phyloP scores from a whole-genome alignment of 169 alveolate genomes.

The Ichthyophthirius multifiliis region DNA sequence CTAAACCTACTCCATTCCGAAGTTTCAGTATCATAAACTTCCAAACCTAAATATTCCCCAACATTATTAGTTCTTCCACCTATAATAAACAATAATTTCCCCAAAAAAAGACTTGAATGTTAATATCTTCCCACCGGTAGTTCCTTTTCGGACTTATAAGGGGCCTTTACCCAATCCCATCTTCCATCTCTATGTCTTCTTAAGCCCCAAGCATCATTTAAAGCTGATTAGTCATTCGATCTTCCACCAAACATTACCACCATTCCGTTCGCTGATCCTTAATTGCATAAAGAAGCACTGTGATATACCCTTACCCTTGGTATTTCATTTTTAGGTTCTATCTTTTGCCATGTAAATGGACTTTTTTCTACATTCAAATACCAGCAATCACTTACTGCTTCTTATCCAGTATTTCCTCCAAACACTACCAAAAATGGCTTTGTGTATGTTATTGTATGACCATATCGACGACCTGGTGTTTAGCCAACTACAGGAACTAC shows the following conservation, averaged over 20 bases:
- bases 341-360: conserved; percentile 95
- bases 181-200: conserved; percentile 99
- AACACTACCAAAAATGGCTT: conserved; percentile 95
- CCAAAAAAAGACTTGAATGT: conserved; percentile 65
- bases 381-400: conserved; percentile 96
- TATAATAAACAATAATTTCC: conserved; percentile 80
- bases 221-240: conserved; percentile 91
- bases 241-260: conserved; percentile 99
- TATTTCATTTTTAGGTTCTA: conserved; percentile 72
- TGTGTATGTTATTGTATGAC: conserved; percentile 96
- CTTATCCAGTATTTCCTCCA: conserved; percentile 99
- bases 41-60: conserved; percentile 87
- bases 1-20: conserved; percentile 94
- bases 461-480: conserved; percentile 99
- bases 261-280: conserved; percentile 99
- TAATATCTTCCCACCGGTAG: conserved; percentile 74
- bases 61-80: conserved; percentile 98
- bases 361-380: conserved; percentile 95
- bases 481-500: conserved; percentile 96
- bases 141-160: conserved; percentile 77
- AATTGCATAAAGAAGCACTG: conserved; percentile 89
- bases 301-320: conserved; percentile 97
- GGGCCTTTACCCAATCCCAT: conserved; percentile 99
- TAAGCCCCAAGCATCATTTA: conserved; percentile 98
- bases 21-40: conserved; percentile 96